Evolutionary conservation across 345 rosid genomes (phyloP).

Genomic region (Orychophragmus violaceus): DNA sequence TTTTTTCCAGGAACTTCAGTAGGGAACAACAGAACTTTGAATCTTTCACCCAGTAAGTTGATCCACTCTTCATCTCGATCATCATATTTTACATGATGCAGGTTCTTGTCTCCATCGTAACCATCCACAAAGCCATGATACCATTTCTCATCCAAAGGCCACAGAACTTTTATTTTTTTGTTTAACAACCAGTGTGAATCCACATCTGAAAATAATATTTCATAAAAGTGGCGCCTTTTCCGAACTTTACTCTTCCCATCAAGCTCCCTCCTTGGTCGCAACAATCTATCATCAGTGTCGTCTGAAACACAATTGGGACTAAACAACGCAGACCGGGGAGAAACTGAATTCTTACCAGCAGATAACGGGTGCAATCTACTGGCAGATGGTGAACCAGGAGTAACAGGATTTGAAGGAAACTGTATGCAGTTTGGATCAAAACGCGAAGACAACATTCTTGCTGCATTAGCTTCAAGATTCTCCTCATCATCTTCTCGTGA

Average conservation of each 20-base stretch:
- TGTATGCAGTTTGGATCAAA: slow-evolving; percentile 85
- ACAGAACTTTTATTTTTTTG: slow-evolving; percentile 73
- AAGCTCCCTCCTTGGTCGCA: slow-evolving; percentile 63
- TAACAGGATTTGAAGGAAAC: slow-evolving; percentile 50
- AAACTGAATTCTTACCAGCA: slow-evolving; percentile 30
- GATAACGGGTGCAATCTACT: slow-evolving; percentile 36
- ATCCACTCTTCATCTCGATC: slow-evolving; percentile 99
- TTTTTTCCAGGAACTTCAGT: slow-evolving; percentile 63
- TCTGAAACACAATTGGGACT: slow-evolving; percentile 48
- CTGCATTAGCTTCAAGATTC: slow-evolving; percentile 97
- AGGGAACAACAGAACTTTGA: slow-evolving; percentile 77
- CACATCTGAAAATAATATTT: slow-evolving; percentile 57
- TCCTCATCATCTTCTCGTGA: slow-evolving; percentile 71
- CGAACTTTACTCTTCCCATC: slow-evolving; percentile 52
- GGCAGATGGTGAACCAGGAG: slow-evolving; percentile 36
- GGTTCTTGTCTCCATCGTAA: slow-evolving; percentile 63
- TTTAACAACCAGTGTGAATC: slow-evolving; percentile 70
- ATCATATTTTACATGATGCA: slow-evolving; percentile 92
- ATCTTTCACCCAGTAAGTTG: slow-evolving; percentile 68
- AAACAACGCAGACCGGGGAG: slow-evolving; percentile 33
- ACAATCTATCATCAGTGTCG: slow-evolving; percentile 58
- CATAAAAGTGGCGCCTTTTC: slow-evolving; percentile 85
- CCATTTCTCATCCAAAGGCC: slow-evolving; percentile 97
- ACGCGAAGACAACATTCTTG: slow-evolving; percentile 91
- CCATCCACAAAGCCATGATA: slow-evolving; percentile 74